phyloP scores from a whole-genome alignment of 2,329 filamentous ascomycete genomes.

The Paradendryphiella salina region DNA sequence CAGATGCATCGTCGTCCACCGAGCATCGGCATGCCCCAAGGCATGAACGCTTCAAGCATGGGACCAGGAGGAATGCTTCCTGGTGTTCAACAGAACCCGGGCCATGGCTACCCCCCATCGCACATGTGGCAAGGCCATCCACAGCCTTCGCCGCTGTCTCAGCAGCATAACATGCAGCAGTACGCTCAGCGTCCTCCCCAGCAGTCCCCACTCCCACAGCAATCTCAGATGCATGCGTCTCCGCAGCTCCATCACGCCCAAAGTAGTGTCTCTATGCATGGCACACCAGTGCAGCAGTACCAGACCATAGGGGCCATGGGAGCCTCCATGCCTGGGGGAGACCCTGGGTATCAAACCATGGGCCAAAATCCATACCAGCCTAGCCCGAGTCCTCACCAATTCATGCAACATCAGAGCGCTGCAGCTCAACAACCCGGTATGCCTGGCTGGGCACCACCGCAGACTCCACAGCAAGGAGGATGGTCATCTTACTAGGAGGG shows the following conservation, averaged over 20 bases:
- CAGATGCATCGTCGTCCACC: slow-evolving; percentile 70
- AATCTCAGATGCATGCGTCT: slow-evolving; percentile 55
- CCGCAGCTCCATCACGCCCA: slow-evolving; percentile 53
- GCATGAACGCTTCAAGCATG: slow-evolving; percentile 38
- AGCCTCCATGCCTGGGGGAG: slow-evolving; percentile 23
- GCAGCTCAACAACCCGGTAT: slow-evolving; percentile 55
- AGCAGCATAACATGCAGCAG: slow-evolving; percentile 52
- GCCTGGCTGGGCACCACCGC: slow-evolving; percentile 56
- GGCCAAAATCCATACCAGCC: slow-evolving; percentile 56
- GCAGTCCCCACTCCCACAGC: slow-evolving; percentile 51
- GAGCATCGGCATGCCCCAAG: slow-evolving; percentile 46
- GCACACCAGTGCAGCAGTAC: slow-evolving; percentile 51
- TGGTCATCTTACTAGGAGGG: slow-evolving; percentile 44
- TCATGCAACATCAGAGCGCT: slow-evolving; percentile 50
- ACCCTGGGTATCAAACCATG: slow-evolving; percentile 51
- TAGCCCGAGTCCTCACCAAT: slow-evolving; percentile 53
- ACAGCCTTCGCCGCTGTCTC: slow-evolving; percentile 54
- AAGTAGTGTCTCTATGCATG: slow-evolving; percentile 50
- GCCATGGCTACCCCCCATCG: slow-evolving; percentile 51
- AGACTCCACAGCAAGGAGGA: slow-evolving; percentile 45
- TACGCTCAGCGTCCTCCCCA: slow-evolving; percentile 51
- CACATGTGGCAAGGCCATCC: slow-evolving; percentile 57
- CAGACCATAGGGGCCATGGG: slow-evolving; percentile 53
- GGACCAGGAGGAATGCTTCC: slow-evolving; percentile 44
- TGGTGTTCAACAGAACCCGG: slow-evolving; percentile 47